Conservation (phyloP, 2,329 filamentous ascomycete species). For the Phyllosticta citribraziliensis region DNA sequence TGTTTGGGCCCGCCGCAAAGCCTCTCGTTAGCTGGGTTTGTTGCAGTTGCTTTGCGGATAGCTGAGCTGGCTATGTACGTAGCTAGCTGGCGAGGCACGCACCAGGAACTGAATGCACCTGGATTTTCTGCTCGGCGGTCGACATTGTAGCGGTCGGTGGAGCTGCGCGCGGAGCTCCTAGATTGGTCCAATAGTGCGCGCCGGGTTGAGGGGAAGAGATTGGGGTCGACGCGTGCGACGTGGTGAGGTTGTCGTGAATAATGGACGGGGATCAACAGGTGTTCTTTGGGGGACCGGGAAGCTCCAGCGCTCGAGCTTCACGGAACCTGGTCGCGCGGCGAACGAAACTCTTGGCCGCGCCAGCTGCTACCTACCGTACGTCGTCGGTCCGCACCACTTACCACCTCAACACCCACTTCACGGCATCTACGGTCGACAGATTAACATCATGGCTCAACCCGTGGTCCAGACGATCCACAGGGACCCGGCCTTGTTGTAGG, state of each 20-base stretch:
- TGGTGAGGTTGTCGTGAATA: constrained; percentile 11
- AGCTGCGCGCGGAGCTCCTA: constrained; percentile 1
- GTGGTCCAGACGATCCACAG: constrained; percentile 91
- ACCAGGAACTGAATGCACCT: constrained; percentile 60
- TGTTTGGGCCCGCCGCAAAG: constrained; percentile 26
- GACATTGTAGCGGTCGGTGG: constrained; percentile 21
- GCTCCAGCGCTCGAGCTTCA: neutral
- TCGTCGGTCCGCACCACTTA: neutral
- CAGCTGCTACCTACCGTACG: neutral
- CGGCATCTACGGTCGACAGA: neutral
- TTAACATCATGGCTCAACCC: constrained; percentile 63
- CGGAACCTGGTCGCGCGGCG: neutral
- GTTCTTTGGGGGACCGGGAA: constrained; percentile 16
- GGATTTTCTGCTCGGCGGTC: constrained; percentile 40
- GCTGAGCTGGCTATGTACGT: neutral
- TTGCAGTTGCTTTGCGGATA: neutral
- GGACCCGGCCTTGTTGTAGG: constrained; percentile 96
- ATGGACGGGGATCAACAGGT: constrained; percentile 22
- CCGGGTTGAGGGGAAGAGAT: neutral
- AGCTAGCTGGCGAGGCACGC: constrained; percentile 12
- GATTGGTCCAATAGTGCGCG: neutral
- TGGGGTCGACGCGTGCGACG: neutral
- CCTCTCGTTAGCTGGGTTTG: constrained; percentile 2
- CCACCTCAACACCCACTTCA: neutral
- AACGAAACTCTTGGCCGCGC: neutral